Conservation (phyloP, 2,329 filamentous ascomycete genomes). For the Geosmithia flava region DNA sequence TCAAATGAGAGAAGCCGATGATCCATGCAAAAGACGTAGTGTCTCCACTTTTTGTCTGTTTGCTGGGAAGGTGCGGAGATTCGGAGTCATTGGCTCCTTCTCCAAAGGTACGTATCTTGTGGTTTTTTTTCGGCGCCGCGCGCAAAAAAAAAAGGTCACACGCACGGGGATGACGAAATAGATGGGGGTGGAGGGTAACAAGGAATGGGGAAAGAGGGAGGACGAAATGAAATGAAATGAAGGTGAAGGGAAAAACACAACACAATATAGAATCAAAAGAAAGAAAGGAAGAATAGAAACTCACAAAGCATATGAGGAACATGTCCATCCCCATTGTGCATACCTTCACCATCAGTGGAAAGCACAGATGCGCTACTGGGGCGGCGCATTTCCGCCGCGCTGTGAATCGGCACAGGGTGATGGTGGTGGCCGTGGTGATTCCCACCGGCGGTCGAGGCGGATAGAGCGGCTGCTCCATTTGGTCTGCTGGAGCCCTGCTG, state of each 20-base stretch:
- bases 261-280: constrained; percentile 9
- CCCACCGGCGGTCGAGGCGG: background rate
- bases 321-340: constrained; percentile 24
- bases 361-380: constrained; percentile 21
- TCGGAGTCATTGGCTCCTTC: background rate
- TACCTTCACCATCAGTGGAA: constrained; percentile 14
- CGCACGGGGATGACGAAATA: no score
- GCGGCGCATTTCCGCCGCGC: constrained; percentile 22
- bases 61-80: background rate
- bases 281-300: constrained; percentile 2
- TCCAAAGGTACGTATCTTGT: background rate
- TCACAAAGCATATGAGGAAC: constrained; percentile 22
- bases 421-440: background rate
- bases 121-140: no score
- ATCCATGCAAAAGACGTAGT: no score
- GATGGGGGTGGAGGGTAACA: no score
- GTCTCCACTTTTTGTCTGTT: no score
- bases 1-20: background rate
- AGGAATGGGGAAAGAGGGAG: background rate
- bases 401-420: constrained; percentile 19
- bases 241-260: constrained; percentile 2
- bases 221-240: background rate
- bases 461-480: background rate
- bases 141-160: no score
- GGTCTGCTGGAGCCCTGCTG: background rate